These are phyloP conservation scores for Aspergillus kassunensis DNA, from an alignment of 495 filamentous ascomycete species.

Conservation along the genomic window DNA sequence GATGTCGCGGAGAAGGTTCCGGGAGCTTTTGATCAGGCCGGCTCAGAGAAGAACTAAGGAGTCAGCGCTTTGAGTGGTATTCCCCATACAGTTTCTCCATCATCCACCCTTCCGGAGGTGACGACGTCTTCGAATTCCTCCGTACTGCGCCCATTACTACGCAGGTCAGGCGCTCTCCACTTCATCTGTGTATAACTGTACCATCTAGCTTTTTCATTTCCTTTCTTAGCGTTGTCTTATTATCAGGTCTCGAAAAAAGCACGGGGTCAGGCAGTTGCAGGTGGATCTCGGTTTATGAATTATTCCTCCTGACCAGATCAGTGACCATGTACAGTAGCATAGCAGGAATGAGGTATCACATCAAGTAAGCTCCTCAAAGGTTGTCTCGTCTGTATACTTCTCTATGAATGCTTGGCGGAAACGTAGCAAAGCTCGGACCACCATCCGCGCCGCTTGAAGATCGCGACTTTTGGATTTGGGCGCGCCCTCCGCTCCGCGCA, in stretches of 20 bases:
- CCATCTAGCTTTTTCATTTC: conserved; percentile 2
- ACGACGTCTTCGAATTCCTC: not conserved
- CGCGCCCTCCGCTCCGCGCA: conserved; percentile 25
- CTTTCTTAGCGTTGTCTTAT: conserved; percentile 3
- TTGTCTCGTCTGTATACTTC: too few relatives aligned
- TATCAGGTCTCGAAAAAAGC: conserved; percentile 2
- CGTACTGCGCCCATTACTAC: not conserved
- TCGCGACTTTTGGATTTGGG: conserved; percentile 38
- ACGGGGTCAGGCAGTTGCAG: not conserved
- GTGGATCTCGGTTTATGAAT: not conserved
- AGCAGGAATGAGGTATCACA: conserved; percentile 1
- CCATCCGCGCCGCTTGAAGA: conserved; percentile 15
- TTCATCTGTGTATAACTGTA: conserved; percentile 2
- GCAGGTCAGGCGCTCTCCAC: not conserved
- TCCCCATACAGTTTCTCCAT: conserved; percentile 7
- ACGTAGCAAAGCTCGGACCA: conserved; percentile 37
- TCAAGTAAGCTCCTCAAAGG: not conserved
- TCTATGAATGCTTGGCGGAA: too few relatives aligned
- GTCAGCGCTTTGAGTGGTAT: not conserved
- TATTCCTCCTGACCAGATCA: not conserved
- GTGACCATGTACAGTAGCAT: conserved; percentile 17
- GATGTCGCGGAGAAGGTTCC: conserved; percentile 42
- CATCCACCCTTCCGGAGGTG: conserved; percentile 9
- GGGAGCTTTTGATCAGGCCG: conserved; percentile 51
- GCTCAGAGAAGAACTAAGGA: conserved; percentile 34